Evolutionary conservation across 345 rosid genomes (phyloP), one percentile per base, ranked within the genome.

Genomic region (Abelmoschus esculentus): DNA sequence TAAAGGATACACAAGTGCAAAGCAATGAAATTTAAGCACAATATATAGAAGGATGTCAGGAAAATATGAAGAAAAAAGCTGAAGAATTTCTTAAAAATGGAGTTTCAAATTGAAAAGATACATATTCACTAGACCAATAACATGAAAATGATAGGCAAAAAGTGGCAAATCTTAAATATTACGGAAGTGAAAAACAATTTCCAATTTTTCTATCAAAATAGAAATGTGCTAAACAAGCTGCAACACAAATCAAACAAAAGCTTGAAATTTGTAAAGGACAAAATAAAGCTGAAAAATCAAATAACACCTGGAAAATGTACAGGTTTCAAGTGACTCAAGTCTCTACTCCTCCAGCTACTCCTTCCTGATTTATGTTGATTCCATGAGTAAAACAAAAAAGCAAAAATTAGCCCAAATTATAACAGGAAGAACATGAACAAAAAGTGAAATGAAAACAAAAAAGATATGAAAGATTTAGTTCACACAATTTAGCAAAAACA

Each of bases 321-420:
- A 66, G 70, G 70, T 71, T 73, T 22, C 26, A 22, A 22, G 26
- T 22, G 26, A 22, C 26, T 75, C 59, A 73, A 78, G 31, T 70
- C 69, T 11, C 55, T 64, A 61, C 74, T 80, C 61, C 78, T 71
- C 81, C 84, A 57, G 62, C 61, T 71, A 38, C 18, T 77, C 56
- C 72, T 50, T 36, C 77, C 91, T 84, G 42, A 47, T 75, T 22
- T 22, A 22, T 22, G 26, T 22, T 22, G 26, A 22, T 22, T 22
- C 26, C 26, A 22, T 22, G 26, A 22, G 26, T 22, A 22, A 22
- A 22, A 22, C 26, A 22, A 22, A 22, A 22, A 78, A 72, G 62
- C 18, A n/a, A 57, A 73, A 46, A 73, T 66, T 13, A 67, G 56
- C 53, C 15, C 28, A 59, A 47, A 10, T 28, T 14, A 32, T 6